A percentile compares a stretch with the other conserved stretches of the same genome.
Conservation (phyloP, 805 yeast species). For the Cyberlindnera maritima region DNA sequence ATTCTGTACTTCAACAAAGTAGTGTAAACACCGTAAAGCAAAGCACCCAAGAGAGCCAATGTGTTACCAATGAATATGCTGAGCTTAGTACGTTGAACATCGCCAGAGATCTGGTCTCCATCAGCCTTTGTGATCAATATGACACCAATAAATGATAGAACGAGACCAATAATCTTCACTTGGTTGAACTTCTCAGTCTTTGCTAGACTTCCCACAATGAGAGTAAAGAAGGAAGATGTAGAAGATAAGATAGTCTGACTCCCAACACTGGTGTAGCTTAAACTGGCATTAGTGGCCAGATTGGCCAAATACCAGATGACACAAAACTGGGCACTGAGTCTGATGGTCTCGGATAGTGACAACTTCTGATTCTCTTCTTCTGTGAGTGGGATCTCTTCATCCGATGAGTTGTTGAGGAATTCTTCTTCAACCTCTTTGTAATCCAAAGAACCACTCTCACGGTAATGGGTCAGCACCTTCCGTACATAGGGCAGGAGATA, state of each 20-base stretch:
- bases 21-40: conserved; percentile 90
- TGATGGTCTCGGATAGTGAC: conserved; percentile 61
- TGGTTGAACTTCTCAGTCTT: conserved; percentile 66
- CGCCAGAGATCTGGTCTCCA: conserved; percentile 22
- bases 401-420: conserved; percentile 16
- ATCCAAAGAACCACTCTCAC: conserved; percentile 27
- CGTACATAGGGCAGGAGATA: conserved; percentile 63
- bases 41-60: conserved; percentile 79
- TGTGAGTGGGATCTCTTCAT: conserved; percentile 29
- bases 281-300: conserved; percentile 81
- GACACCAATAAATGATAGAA: conserved; percentile 76
- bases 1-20: conserved; percentile 75
- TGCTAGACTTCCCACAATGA: conserved; percentile 72
- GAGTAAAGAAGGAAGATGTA: conserved; percentile 90
- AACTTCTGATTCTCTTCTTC: conserved; percentile 28
- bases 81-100: conserved; percentile 24
- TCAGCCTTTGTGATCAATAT: conserved; percentile 74
- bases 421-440: conserved; percentile 26
- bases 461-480: conserved; percentile 28
- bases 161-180: conserved; percentile 65
- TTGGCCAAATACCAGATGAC: conserved; percentile 90
- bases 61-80: conserved; percentile 63
- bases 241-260: conserved; percentile 92
- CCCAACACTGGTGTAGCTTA: conserved; percentile 88
- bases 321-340: conserved; percentile 77